Conservation (phyloP, 2,329 filamentous ascomycete species). For the Dryadomyces quercivorus region DNA sequence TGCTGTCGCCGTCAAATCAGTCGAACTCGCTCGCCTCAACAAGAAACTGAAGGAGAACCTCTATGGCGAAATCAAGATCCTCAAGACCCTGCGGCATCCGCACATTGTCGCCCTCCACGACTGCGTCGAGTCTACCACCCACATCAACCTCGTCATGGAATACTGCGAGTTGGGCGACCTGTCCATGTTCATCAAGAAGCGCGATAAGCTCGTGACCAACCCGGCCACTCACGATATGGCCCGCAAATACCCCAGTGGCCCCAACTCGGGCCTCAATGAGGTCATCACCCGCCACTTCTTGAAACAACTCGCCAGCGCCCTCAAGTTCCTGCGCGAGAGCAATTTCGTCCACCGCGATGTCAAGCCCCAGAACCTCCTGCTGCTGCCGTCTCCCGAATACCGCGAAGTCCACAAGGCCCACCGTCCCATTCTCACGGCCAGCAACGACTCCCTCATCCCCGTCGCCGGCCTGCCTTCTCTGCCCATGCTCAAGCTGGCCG, state of each 20-base stretch:
- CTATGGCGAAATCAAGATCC: constrained; percentile 87
- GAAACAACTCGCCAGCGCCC: constrained; percentile 84
- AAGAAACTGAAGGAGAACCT: constrained; percentile 96
- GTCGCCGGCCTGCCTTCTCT: constrained; percentile 70
- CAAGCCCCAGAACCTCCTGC: constrained; percentile 89
- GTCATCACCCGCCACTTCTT: constrained; percentile 94
- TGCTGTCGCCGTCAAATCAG: constrained; percentile 91
- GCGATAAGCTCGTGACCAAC: constrained; percentile 67
- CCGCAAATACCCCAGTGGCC: constrained; percentile 77
- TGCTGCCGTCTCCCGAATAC: constrained; percentile 71
- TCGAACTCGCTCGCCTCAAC: constrained; percentile 80
- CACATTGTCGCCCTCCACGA: constrained; percentile 96
- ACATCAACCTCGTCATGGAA: constrained; percentile 98
- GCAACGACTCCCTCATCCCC: constrained; percentile 69
- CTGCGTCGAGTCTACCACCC: constrained; percentile 72
- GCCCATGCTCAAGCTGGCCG: constrained; percentile 93
- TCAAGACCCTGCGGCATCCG: constrained; percentile 85
- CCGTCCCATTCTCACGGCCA: constrained; percentile 63
- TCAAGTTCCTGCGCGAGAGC: constrained; percentile 73
- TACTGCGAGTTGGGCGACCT: constrained; percentile 93
- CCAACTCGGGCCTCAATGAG: constrained; percentile 80
- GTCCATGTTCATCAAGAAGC: constrained; percentile 91
- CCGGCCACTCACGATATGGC: constrained; percentile 82
- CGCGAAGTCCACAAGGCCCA: constrained; percentile 46
- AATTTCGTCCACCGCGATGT: constrained; percentile 95